Evolutionary conservation across 1,284 basidiomycete genomes (phyloP).

Genomic region (Puccinia horiana): DNA sequence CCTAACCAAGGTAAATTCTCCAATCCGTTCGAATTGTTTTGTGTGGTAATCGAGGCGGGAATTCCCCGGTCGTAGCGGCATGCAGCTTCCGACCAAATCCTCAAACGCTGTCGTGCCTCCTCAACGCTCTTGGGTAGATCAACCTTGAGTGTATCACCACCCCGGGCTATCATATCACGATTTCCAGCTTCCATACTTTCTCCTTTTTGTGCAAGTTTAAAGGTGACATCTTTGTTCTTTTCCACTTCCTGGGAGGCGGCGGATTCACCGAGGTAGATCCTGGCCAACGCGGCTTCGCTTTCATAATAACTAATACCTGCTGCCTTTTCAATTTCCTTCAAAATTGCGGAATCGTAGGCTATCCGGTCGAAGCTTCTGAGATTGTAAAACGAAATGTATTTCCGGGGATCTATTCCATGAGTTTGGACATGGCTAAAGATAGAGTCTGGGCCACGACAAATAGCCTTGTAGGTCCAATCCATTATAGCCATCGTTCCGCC

Average conservation of each 20-base stretch:
- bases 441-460: constrained; percentile 80
- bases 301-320: constrained; percentile 78
- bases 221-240: constrained; percentile 51
- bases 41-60: constrained; percentile 72
- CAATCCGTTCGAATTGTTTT: constrained; percentile 65
- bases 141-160: constrained; percentile 50
- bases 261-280: constrained; percentile 72
- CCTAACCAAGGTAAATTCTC: constrained; percentile 75
- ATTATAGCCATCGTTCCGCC: constrained; percentile 71
- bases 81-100: constrained; percentile 52
- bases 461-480: constrained; percentile 74
- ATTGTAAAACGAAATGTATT: constrained; percentile 83
- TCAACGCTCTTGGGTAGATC: constrained; percentile 53
- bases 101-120: constrained; percentile 54
- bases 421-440: constrained; percentile 80
- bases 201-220: constrained; percentile 56
- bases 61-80: constrained; percentile 60
- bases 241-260: constrained; percentile 62
- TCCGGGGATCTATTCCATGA: constrained; percentile 76
- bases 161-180: constrained; percentile 45
- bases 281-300: constrained; percentile 81
- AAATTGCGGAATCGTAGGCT: constrained; percentile 70
- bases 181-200: constrained; percentile 51
- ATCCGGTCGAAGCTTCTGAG: constrained; percentile 86
- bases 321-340: constrained; percentile 70